A percentile compares a stretch with the other conserved stretches of the same genome.
Conservation (phyloP, 805 yeast genomes). For the Debaryomyces hansenii region DNA sequence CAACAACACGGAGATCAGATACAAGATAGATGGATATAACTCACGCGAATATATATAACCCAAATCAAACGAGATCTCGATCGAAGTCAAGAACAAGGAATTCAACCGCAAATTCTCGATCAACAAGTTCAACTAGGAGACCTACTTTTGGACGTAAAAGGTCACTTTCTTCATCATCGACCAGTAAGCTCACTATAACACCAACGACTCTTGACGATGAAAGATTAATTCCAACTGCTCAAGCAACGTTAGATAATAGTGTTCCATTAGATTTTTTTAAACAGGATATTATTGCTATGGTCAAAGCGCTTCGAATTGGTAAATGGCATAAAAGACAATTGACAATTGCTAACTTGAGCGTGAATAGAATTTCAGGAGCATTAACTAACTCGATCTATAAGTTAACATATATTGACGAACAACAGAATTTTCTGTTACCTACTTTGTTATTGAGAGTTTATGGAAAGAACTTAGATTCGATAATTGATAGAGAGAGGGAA, state of each 20-base stretch:
- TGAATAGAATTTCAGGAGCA: constrained; percentile 84
- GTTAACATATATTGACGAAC: constrained; percentile 53
- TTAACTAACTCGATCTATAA: constrained; percentile 87
- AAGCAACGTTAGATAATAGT: constrained; percentile 67
- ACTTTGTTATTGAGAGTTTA: constrained; percentile 75
- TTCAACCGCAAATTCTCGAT: constrained; percentile 33
- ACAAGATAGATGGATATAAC: constrained; percentile 8
- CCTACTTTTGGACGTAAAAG: constrained; percentile 33
- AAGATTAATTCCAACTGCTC: constrained; percentile 48
- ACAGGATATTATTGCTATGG: constrained; percentile 68
- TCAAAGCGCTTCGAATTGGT: constrained; percentile 64
- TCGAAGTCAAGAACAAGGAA: constrained; percentile 36
- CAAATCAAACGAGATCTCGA: constrained; percentile 30
- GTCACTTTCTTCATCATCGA: constrained; percentile 36
- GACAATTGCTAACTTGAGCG: constrained; percentile 40
- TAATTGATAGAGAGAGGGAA: constrained; percentile 85
- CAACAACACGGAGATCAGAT: no score
- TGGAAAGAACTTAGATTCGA: constrained; percentile 81
- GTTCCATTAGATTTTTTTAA: constrained; percentile 84
- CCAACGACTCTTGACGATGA: constrained; percentile 30
- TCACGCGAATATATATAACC: constrained; percentile 4
- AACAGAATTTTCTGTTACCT: constrained; percentile 45
- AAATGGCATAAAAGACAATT: constrained; percentile 72
- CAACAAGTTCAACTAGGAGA: constrained; percentile 33
- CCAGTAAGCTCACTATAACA: constrained; percentile 25